phyloP scores from a whole-genome alignment of 1,284 basidiomycete species.

The Irpex sp. region DNA sequence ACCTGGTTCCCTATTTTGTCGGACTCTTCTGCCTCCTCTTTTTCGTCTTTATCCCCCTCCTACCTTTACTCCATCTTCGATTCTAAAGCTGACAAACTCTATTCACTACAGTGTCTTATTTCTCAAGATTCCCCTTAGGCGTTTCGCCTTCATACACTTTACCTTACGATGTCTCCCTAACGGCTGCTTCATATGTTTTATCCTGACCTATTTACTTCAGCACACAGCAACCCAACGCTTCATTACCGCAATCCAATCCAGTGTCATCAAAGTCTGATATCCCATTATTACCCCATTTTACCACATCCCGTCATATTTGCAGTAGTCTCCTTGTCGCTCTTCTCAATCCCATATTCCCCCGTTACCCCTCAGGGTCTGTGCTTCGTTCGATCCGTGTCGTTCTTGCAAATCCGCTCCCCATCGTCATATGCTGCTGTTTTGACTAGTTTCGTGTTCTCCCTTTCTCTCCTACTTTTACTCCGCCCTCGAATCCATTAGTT shows the following conservation, averaged over 20 bases:
- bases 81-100: slow-evolving; percentile 9
- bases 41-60: slow-evolving; percentile 2
- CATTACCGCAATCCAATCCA: slow-evolving; percentile 3
- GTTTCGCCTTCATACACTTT: slow-evolving; percentile 10
- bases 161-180: slow-evolving; percentile 16
- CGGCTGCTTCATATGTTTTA: slow-evolving; percentile 15
- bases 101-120: slow-evolving; percentile 12
- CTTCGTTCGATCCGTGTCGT: slow-evolving; percentile 7
- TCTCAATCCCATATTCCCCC: slow-evolving; percentile 5
- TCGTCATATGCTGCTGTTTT: slow-evolving; percentile 17
- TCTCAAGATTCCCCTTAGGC: not conserved
- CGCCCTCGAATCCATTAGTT: not conserved
- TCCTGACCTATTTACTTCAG: slow-evolving; percentile 7
- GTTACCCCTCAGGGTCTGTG: not conserved
- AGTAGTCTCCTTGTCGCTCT: slow-evolving; percentile 2
- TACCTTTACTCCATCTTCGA: slow-evolving; percentile 2
- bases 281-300: slow-evolving; percentile 2
- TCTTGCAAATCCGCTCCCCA: slow-evolving; percentile 11
- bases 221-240: slow-evolving; percentile 1
- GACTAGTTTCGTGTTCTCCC: slow-evolving; percentile 11
- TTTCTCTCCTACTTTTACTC: not conserved
- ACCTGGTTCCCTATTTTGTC: slow-evolving; percentile 10
- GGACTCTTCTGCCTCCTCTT: slow-evolving; percentile 4
- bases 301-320: slow-evolving; percentile 4
- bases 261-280: not conserved